These are phyloP conservation scores for Leishmania aethiopica DNA, from an alignment of 208 protist species.

Conservation along the genomic window DNA sequence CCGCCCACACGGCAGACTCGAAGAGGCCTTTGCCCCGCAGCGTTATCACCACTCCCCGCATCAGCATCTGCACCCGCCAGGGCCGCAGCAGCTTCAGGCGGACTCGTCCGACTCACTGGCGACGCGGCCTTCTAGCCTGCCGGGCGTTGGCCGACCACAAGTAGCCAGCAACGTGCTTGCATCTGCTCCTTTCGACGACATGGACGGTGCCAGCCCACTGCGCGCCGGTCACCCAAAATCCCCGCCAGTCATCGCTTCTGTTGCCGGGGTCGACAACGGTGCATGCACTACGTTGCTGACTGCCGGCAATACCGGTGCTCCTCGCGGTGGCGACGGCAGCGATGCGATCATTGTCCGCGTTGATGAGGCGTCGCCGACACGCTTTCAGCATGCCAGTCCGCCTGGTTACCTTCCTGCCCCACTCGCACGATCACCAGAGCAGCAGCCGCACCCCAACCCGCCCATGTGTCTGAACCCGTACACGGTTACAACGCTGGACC, in stretches of 20 bases:
- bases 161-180: background rate
- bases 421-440: background rate
- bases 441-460: background rate
- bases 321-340: background rate
- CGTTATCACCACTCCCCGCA: background rate
- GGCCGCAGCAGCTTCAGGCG: background rate
- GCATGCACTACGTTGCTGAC: background rate
- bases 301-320: background rate
- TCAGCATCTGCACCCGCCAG: background rate
- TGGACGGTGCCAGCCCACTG: background rate
- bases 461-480: constrained; percentile 35
- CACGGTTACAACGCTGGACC: constrained; percentile 39
- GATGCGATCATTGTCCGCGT: background rate
- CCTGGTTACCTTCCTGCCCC: background rate
- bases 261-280: background rate
- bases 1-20: background rate
- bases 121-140: background rate
- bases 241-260: background rate
- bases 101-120: background rate
- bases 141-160: background rate
- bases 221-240: background rate
- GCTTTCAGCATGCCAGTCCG: background rate
- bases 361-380: background rate
- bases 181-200: background rate
- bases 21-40: background rate